Percentiles rank a stretch among this genome's conserved stretches.
These are phyloP conservation scores for Rubia tinctorum DNA, from an alignment of 305 asterid genomes.

Conservation along the genomic window DNA sequence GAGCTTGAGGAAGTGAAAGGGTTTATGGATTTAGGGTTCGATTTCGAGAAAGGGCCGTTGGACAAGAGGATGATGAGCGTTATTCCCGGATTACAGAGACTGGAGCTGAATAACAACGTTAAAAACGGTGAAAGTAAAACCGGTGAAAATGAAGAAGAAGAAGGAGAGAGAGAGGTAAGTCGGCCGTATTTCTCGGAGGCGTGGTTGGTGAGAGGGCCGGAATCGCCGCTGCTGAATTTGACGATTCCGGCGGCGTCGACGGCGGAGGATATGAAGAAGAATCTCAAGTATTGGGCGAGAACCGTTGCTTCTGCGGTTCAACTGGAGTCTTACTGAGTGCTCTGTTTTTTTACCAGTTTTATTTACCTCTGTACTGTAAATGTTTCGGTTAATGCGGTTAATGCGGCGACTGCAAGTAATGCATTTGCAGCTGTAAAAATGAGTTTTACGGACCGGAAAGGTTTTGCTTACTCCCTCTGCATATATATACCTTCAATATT, in stretches of 20 bases:
- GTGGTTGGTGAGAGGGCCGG: slow-evolving; percentile 37
- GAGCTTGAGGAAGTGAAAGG: slow-evolving; percentile 73
- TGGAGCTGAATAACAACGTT: slow-evolving; percentile 8
- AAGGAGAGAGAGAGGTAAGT: neutral
- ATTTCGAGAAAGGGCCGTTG: slow-evolving; percentile 38
- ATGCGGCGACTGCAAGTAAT: neutral
- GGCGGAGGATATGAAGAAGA: slow-evolving; percentile 61
- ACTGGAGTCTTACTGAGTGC: slow-evolving; percentile 31
- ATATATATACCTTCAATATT: too few relatives aligned
- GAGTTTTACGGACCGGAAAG: neutral
- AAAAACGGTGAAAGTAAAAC: neutral
- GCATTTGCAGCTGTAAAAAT: neutral
- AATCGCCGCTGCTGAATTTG: slow-evolving; percentile 48
- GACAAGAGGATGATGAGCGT: slow-evolving; percentile 40
- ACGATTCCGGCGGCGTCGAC: slow-evolving; percentile 36
- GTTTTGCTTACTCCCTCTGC: too few relatives aligned
- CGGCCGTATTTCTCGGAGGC: slow-evolving; percentile 48
- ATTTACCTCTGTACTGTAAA: neutral
- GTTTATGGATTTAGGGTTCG: slow-evolving; percentile 63
- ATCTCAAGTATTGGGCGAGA: slow-evolving; percentile 60
- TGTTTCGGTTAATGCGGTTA: neutral
- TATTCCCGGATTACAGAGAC: slow-evolving; percentile 56
- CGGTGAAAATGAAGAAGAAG: slow-evolving; percentile 8
- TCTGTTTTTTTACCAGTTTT: neutral
- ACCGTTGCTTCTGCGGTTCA: slow-evolving; percentile 52